Percentiles rank a stretch among this genome's conserved stretches.
Evolutionary conservation across 2,329 filamentous ascomycete genomes (phyloP).

Genomic region (Cordyceps tenuipes): DNA sequence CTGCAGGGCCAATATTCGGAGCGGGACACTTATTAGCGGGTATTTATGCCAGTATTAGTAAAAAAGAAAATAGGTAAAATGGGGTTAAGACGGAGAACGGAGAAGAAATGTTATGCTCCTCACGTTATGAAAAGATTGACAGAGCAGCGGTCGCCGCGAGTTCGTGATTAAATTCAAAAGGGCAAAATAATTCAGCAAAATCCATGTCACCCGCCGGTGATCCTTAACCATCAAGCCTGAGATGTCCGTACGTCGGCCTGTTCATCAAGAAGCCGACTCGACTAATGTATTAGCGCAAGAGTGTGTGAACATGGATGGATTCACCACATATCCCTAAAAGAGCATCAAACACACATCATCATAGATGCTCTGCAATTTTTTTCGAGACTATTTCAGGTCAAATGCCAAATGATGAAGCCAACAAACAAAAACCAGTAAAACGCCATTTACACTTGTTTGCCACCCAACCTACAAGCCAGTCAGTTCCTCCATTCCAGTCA

Average conservation of each 20-base stretch:
- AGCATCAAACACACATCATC: neutral
- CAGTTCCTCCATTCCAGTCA: neutral
- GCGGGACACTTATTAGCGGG: too few relatives aligned
- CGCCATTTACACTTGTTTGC: constrained; percentile 8
- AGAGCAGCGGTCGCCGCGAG: too few relatives aligned
- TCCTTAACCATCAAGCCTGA: neutral
- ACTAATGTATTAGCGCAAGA: neutral
- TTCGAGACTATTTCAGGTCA: neutral
- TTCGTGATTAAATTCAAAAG: too few relatives aligned
- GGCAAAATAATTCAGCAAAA: neutral
- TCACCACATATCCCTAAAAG: neutral
- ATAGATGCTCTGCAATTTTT: neutral
- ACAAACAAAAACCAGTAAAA: constrained; percentile 8
- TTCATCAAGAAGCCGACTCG: neutral
- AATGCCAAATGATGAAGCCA: neutral
- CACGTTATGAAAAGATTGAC: too few relatives aligned
- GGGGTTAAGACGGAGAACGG: too few relatives aligned
- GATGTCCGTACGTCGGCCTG: neutral
- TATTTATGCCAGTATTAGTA: too few relatives aligned
- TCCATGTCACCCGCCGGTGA: neutral
- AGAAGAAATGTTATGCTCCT: too few relatives aligned
- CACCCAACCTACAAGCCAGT: constrained; percentile 4
- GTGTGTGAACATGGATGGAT: neutral
- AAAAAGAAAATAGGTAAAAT: too few relatives aligned
- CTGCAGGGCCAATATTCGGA: too few relatives aligned